A percentile compares a stretch with the other conserved stretches of the same genome.
Evolutionary conservation across 2,329 filamentous ascomycete genomes (phyloP).

Genomic region (Talaromyces pinophilus): DNA sequence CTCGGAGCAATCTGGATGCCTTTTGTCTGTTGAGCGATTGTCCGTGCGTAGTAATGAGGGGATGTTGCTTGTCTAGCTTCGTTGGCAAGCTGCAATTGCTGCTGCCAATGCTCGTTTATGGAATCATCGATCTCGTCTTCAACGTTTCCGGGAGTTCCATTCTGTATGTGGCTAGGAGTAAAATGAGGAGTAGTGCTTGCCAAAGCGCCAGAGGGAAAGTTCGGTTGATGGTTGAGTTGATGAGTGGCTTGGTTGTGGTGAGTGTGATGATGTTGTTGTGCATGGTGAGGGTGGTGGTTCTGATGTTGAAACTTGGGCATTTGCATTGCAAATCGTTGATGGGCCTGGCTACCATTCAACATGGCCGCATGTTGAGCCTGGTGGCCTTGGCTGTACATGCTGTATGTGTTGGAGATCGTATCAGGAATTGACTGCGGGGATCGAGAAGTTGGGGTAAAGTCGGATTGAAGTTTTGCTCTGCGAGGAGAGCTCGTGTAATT

Average conservation of each 20-base stretch:
- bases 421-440: conserved; percentile 48
- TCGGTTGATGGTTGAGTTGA: conserved; percentile 52
- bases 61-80: conserved; percentile 69
- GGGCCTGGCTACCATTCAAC: conserved; percentile 53
- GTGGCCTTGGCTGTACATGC: conserved; percentile 52
- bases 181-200: conserved; percentile 58
- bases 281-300: conserved; percentile 47
- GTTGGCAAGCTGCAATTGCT: conserved; percentile 79
- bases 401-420: conserved; percentile 46
- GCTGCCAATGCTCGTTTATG: conserved; percentile 76
- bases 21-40: conserved; percentile 50
- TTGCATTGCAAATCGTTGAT: conserved; percentile 53
- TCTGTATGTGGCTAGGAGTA: conserved; percentile 59
- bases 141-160: conserved; percentile 58
- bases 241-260: conserved; percentile 48
- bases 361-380: conserved; percentile 52
- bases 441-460: conserved; percentile 52
- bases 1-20: conserved; percentile 51
- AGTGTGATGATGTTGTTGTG: conserved; percentile 47
- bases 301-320: conserved; percentile 52
- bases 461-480: conserved; percentile 48
- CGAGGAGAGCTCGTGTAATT: conserved; percentile 35
- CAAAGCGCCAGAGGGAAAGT: conserved; percentile 50
- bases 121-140: conserved; percentile 60
- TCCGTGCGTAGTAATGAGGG: conserved; percentile 68